A percentile compares a stretch with the other conserved stretches of the same genome.
phyloP scores from a whole-genome alignment of 2,329 filamentous ascomycete species.

The Tolypocladium cylindrosporum region DNA sequence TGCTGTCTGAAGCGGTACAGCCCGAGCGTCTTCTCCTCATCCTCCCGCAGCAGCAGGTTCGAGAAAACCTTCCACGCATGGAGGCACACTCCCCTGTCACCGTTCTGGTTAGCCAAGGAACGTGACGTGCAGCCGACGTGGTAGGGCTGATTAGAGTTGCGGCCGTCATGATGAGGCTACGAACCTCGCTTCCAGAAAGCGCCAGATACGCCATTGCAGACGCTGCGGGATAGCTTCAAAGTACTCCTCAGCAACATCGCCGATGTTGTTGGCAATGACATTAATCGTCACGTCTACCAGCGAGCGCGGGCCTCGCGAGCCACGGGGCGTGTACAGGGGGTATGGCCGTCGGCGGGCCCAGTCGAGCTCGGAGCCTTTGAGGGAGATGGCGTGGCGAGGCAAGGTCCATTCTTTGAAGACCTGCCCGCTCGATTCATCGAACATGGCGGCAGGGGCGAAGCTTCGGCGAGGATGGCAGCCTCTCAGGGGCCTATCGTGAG shows the following conservation, averaged over 20 bases:
- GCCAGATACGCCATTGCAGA: conserved; percentile 28
- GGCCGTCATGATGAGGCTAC: conserved; percentile 6
- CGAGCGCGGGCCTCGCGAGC: conserved; percentile 22
- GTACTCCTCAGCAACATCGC: conserved; percentile 20
- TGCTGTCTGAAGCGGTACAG: conserved; percentile 29
- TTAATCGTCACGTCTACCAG: conserved; percentile 28
- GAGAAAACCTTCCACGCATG: conserved; percentile 31
- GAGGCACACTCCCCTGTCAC: conserved; percentile 23
- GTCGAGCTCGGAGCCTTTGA: conserved; percentile 15
- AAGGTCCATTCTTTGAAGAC: conserved; percentile 27
- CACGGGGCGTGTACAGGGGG: conserved; percentile 14
- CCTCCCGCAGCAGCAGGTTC: conserved; percentile 18
- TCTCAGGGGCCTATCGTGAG: background rate
- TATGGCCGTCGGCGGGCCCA: conserved; percentile 25
- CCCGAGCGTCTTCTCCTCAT: conserved; percentile 22
- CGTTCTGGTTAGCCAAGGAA: background rate
- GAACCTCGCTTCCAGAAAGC: conserved; percentile 28
- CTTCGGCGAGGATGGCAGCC: background rate
- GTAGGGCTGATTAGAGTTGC: background rate
- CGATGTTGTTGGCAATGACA: conserved; percentile 26
- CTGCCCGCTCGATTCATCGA: conserved; percentile 22
- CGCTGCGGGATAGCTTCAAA: conserved; percentile 23
- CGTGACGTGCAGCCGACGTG: too few relatives aligned
- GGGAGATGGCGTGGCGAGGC: conserved; percentile 13
- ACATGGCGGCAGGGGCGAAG: conserved; percentile 14